Percentiles rank a stretch among this genome's conserved stretches.
Conservation (phyloP, 768 basidiomycete genomes). For the Collybia nuda region DNA sequence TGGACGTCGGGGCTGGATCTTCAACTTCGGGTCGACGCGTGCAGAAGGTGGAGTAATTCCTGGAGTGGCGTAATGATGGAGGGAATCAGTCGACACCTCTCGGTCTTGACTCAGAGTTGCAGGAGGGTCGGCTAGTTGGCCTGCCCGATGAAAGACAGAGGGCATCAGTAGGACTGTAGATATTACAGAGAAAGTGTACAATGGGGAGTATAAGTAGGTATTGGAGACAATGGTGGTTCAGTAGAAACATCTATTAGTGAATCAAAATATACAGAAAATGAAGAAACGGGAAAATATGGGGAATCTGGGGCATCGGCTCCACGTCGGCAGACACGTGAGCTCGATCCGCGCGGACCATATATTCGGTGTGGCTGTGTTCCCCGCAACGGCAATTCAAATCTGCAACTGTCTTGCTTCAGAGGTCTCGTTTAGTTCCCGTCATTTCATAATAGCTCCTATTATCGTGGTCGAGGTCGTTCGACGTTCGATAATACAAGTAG, state of each 20-base stretch:
- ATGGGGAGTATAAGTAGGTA: background rate
- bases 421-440: background rate
- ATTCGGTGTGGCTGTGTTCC: constrained; percentile 3
- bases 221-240: background rate
- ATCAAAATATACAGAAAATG: background rate
- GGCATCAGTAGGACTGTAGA: constrained; percentile 8
- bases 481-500: background rate
- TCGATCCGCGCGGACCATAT: constrained; percentile 1
- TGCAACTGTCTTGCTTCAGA: constrained; percentile 10
- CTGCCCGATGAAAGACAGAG: constrained; percentile 17
- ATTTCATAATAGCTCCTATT: background rate
- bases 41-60: constrained; percentile 74
- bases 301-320: background rate
- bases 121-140: constrained; percentile 4
- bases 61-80: constrained; percentile 63
- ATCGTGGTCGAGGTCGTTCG: background rate
- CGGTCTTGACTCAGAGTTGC: constrained; percentile 12
- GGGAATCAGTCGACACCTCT: constrained; percentile 27
- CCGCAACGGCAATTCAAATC: background rate
- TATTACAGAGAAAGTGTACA: background rate
- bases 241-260: constrained; percentile 6
- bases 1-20: constrained; percentile 51
- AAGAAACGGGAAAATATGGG: background rate
- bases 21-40: constrained; percentile 68
- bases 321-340: background rate